Evolutionary conservation across 306 rosid genomes (phyloP), one percentile per base, ranked within the genome.

Genomic region (Albizia julibrissin): DNA sequence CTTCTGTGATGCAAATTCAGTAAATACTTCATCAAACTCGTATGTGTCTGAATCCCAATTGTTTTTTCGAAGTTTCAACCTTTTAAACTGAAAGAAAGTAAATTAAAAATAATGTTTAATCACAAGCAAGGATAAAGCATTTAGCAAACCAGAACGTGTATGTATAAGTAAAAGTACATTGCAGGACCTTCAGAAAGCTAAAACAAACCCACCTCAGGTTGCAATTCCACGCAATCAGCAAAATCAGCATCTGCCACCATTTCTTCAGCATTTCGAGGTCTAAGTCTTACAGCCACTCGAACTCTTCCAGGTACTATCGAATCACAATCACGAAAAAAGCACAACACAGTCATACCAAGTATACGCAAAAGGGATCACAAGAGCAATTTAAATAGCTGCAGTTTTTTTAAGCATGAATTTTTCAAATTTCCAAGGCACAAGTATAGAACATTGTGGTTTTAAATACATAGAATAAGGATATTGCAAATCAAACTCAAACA

Each of bases 21-120:
- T 95, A 77, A 95, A 92, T 78, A 95, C 95, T 76, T 91, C 99
- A 83, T 95, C 99, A 81, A 95, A 95, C 83, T 95, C 98, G 13
- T 87, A 93, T 2, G 99, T 93, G 76, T 93, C 98, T 24, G 94
- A 86, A 79, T 95, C 99, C 99, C 98, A 93, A 82, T 95, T 95
- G 89, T 95, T 93, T 81, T 91, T 92, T 43, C 98, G 93, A 72
- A 95, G 99, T 79, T 95, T 95, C 87, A 95, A 79, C 86, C 98
- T 89, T 82, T 95, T 93, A 72, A 95, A 92, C 99, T 95, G 93
- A 75, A 79, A 59, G 58, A 49, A 29, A 72, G 54, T 33, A 86
- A 86, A 78, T 68, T 69, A 52, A 22, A n/a, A 79, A 77, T 66
- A 72, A 73, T 59, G 52, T 49, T 43, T 37, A 83, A 76, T 70